These are phyloP conservation scores for Pseudomonodictys pantanalensis DNA, from an alignment of 495 filamentous ascomycete species.

Conservation along the genomic window DNA sequence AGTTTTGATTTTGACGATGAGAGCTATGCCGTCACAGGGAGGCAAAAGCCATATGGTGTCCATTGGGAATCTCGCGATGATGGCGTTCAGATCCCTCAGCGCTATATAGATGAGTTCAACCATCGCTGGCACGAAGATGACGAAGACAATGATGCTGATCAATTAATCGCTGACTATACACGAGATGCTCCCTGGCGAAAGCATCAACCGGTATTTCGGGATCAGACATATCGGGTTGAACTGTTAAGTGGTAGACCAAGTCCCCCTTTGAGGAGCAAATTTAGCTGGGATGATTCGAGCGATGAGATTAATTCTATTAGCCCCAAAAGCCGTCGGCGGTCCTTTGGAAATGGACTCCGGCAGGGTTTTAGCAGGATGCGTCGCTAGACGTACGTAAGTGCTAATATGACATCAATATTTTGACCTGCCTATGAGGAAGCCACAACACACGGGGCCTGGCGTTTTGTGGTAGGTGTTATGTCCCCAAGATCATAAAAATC, in stretches of 20 bases:
- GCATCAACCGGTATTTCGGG: not conserved
- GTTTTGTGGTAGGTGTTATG: too few relatives aligned
- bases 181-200: not conserved
- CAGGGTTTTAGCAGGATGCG: too few relatives aligned
- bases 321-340: not conserved
- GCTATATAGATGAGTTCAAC: conserved; percentile 13
- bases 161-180: not conserved
- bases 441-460: too few relatives aligned
- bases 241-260: not conserved
- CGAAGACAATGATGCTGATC: conserved; percentile 7
- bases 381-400: too few relatives aligned
- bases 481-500: too few relatives aligned
- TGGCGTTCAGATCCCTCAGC: not conserved
- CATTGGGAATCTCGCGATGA: not conserved
- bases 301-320: not conserved
- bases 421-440: too few relatives aligned
- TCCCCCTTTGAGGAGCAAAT: not conserved
- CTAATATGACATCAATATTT: too few relatives aligned
- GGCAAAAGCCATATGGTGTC: not conserved
- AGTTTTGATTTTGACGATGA: not conserved
- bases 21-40: not conserved
- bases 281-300: not conserved
- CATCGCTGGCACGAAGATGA: conserved; percentile 6
- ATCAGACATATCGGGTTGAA: not conserved
- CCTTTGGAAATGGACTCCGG: not conserved